These are phyloP conservation scores for Thalassiosira mediterranea DNA, from an alignment of 352 stramenopile species.

Conservation along the genomic window DNA sequence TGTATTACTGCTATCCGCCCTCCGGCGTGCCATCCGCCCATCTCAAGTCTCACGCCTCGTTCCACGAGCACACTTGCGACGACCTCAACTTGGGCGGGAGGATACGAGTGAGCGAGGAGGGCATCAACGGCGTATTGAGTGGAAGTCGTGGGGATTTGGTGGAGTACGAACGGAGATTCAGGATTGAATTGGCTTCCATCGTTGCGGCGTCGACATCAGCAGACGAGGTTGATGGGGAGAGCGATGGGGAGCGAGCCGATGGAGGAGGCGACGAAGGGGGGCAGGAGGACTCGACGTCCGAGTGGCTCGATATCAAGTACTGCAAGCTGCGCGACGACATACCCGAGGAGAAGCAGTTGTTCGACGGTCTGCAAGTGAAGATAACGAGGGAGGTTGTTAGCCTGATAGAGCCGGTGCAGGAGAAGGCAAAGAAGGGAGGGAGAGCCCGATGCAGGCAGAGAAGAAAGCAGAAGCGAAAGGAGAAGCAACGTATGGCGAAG, in stretches of 20 bases:
- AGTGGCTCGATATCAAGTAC: slow-evolving; percentile 77
- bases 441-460: slow-evolving; percentile 46
- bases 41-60: slow-evolving; percentile 45
- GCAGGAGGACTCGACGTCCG: too few species aligned
- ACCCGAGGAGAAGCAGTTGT: slow-evolving; percentile 64
- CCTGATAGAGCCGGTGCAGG: slow-evolving; percentile 59
- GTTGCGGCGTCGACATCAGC: too few species aligned
- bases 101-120: slow-evolving; percentile 79
- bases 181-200: slow-evolving; percentile 32
- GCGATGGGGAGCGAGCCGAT: not conserved
- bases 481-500: slow-evolving; percentile 21
- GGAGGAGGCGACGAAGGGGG: not conserved
- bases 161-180: slow-evolving; percentile 60
- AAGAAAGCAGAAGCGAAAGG: slow-evolving; percentile 38
- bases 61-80: slow-evolving; percentile 62
- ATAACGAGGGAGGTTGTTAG: slow-evolving; percentile 74
- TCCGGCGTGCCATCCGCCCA: slow-evolving; percentile 15
- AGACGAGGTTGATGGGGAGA: not conserved
- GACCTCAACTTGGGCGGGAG: slow-evolving; percentile 56
- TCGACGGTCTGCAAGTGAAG: slow-evolving; percentile 66
- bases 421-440: slow-evolving; percentile 26
- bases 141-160: slow-evolving; percentile 40
- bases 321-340: slow-evolving; percentile 72
- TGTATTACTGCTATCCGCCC: slow-evolving; percentile 80
- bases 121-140: slow-evolving; percentile 79